Percentiles rank a stretch among this genome's conserved stretches.
phyloP scores from a whole-genome alignment of 441 rosid genomes.

The Eutrema salsugineum region DNA sequence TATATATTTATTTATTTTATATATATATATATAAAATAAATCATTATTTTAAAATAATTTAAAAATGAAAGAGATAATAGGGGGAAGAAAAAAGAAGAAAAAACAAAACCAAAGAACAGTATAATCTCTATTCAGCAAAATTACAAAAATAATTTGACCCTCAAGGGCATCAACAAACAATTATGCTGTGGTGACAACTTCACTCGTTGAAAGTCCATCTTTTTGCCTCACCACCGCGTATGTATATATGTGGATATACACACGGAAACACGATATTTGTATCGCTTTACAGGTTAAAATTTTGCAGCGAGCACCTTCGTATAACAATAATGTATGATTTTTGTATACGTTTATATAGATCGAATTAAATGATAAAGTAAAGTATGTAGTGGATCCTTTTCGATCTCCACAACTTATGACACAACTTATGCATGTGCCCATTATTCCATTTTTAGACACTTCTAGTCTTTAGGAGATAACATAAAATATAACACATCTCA shows the following conservation, averaged over 20 bases:
- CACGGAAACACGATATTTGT: neutral
- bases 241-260: neutral
- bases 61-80: neutral
- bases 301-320: constrained; percentile 18
- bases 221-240: constrained; percentile 9
- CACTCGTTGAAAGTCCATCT: neutral
- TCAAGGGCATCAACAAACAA: neutral
- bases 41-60: neutral
- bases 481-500: constrained; percentile 30
- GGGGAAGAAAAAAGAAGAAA: neutral
- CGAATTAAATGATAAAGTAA: constrained; percentile 26
- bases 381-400: constrained; percentile 34
- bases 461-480: constrained; percentile 35
- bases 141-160: constrained; percentile 24
- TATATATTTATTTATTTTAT: too few relatives aligned
- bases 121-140: constrained; percentile 12
- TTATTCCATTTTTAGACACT: constrained; percentile 32
- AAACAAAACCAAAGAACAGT: constrained; percentile 13
- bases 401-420: constrained; percentile 20
- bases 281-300: constrained; percentile 19
- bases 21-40: too few relatives aligned
- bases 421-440: constrained; percentile 31
- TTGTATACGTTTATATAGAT: constrained; percentile 2
- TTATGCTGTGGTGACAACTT: constrained; percentile 9
- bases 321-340: constrained; percentile 11